Percentiles rank a stretch among this genome's conserved stretches.
These are phyloP conservation scores for Meredithiella fracta DNA, from an alignment of 2,329 filamentous ascomycete species.

Conservation along the genomic window DNA sequence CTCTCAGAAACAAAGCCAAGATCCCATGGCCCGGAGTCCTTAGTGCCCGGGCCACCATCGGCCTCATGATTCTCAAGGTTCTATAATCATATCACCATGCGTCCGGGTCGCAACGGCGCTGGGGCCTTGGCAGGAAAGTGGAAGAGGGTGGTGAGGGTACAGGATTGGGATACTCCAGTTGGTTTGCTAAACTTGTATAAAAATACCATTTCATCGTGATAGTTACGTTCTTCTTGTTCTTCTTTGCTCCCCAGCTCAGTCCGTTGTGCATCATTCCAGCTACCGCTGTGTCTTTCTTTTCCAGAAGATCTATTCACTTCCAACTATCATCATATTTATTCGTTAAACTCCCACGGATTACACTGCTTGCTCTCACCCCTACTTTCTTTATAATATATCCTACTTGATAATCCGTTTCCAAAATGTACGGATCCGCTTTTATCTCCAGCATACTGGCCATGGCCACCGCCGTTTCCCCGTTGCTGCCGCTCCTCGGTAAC, in stretches of 20 bases:
- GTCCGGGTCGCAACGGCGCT: no score
- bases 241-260: neutral
- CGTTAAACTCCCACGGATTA: neutral
- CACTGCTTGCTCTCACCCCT: neutral
- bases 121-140: no score
- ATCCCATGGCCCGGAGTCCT: no score
- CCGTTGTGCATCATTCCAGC: slow-evolving; percentile 1
- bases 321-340: neutral
- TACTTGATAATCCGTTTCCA: neutral
- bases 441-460: slow-evolving; percentile 8
- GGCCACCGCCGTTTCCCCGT: neutral
- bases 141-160: neutral
- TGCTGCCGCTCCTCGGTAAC: neutral
- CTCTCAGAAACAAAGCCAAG: no score
- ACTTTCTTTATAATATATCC: neutral
- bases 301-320: neutral
- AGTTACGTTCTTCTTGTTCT: neutral
- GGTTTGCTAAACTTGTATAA: neutral
- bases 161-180: neutral
- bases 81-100: no score
- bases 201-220: neutral
- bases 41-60: no score
- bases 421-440: slow-evolving; percentile 5
- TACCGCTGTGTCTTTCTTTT: slow-evolving; percentile 7
- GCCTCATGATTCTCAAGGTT: no score